These are phyloP conservation scores for Trypanosoma scelopori DNA, from an alignment of 208 protist species.

Conservation along the genomic window DNA sequence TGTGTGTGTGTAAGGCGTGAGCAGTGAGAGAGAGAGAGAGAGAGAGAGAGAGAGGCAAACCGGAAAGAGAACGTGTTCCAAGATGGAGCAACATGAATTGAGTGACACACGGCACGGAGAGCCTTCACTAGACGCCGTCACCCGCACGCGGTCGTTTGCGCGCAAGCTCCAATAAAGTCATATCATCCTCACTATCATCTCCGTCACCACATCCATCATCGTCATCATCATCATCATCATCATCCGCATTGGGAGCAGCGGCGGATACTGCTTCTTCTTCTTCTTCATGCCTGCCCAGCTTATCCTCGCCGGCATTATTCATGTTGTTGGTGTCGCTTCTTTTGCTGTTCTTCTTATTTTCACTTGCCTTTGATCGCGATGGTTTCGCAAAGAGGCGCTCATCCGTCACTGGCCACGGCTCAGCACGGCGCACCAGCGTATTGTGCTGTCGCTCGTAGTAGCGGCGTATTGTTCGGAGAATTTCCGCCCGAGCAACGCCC, in stretches of 20 bases:
- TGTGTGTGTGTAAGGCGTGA: too few relatives aligned
- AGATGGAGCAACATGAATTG: not conserved
- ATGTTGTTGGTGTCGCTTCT: not conserved
- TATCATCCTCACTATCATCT: slow-evolving; percentile 9
- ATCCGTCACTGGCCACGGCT: slow-evolving; percentile 69
- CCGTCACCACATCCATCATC: slow-evolving; percentile 4
- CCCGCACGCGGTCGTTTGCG: slow-evolving; percentile 2
- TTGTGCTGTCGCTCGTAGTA: slow-evolving; percentile 74
- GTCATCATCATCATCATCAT: too few relatives aligned
- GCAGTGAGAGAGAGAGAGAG: too few relatives aligned
- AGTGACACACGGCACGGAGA: not conserved
- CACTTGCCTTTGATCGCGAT: slow-evolving; percentile 1
- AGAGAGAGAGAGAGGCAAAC: not conserved
- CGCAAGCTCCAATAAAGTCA: slow-evolving; percentile 4
- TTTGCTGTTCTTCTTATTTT: not conserved
- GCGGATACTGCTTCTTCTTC: not conserved
- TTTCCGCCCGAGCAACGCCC: slow-evolving; percentile 64
- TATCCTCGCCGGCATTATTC: not conserved
- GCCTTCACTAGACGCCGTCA: not conserved
- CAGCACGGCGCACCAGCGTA: slow-evolving; percentile 47
- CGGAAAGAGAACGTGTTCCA: slow-evolving; percentile 1
- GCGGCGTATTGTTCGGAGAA: slow-evolving; percentile 66
- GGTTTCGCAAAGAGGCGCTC: slow-evolving; percentile 56
- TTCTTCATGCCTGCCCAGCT: not conserved
- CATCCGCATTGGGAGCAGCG: too few relatives aligned